Percentiles rank a stretch among this genome's conserved stretches.
Evolutionary conservation across 1,139 yeast species (phyloP).

Genomic region (Suhomyces guaymorum): DNA sequence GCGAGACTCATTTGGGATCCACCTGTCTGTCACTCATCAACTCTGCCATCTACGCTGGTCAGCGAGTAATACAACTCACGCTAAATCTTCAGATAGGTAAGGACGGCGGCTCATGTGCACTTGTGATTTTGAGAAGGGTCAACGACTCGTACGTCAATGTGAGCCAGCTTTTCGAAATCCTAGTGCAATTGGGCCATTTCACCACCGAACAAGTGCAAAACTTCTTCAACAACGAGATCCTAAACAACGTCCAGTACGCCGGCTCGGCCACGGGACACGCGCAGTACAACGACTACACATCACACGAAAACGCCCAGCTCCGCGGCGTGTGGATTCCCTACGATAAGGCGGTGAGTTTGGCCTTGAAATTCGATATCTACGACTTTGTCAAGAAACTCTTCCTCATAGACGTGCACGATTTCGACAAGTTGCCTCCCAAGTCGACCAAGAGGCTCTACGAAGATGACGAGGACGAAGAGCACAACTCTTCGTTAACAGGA

Average conservation of each 20-base stretch:
- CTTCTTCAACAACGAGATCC: slow-evolving; percentile 37
- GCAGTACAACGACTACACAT: slow-evolving; percentile 33
- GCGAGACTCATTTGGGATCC: slow-evolving; percentile 36
- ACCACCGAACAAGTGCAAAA: slow-evolving; percentile 28
- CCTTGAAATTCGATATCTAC: slow-evolving; percentile 45
- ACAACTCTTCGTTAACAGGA: slow-evolving; percentile 15
- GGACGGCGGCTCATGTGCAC: slow-evolving; percentile 11
- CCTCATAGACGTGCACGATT: slow-evolving; percentile 49
- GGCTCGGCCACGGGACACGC: slow-evolving; percentile 18
- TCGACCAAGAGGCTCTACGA: slow-evolving; percentile 20
- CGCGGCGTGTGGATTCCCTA: slow-evolving; percentile 49
- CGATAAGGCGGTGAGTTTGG: slow-evolving; percentile 44
- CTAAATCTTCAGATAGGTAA: slow-evolving; percentile 18
- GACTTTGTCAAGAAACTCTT: slow-evolving; percentile 41
- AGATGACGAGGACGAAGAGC: slow-evolving; percentile 18
- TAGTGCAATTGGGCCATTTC: slow-evolving; percentile 32
- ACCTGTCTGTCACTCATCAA: slow-evolving; percentile 24
- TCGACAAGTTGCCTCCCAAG: slow-evolving; percentile 42
- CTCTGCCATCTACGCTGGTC: slow-evolving; percentile 42
- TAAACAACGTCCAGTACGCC: slow-evolving; percentile 34
- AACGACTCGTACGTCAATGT: slow-evolving; percentile 47
- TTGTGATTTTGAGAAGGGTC: slow-evolving; percentile 41
- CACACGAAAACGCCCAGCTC: slow-evolving; percentile 27
- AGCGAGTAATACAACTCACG: slow-evolving; percentile 41
- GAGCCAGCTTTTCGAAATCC: slow-evolving; percentile 40